Base-by-base conservation (phyloP, 306 rosid genomes). In the Bauhinia variegata region DNA sequence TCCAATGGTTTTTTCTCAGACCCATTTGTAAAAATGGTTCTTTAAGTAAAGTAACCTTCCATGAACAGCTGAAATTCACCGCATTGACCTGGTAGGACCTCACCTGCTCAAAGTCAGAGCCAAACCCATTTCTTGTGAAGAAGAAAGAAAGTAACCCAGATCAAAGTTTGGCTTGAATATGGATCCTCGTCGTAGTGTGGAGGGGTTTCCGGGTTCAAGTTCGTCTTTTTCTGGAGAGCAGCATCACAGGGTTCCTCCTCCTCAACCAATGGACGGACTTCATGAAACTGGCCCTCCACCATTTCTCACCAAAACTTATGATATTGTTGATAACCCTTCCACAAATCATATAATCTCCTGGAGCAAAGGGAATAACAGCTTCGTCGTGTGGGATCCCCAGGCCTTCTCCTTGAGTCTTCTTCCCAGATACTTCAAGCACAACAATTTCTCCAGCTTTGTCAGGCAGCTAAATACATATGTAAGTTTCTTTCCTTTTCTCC, bases 391-490 rank as follows among this genome's bases (percentile, higher is more conserved):
- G 97, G 95, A 93, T 72, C 89, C 91, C 14, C 87, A 89, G 37
- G 67, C 82, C 11, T 93, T 89, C 44, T 68, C 96, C 54, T 14
- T 54, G 30, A 70, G 8, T 38, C 97, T 93, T 74, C 88, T 93
- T 2, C 97, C 98, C 19, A 89, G 68, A 76, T 86, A 79, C 77
- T 93, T 93, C 91, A 93, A 93, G 80, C 98, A 93, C 82, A 78
- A 70, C 79, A 93, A 93, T 68, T 93, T 93, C 87, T 89, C 97
- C 3, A 93, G 97, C 83, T 93, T 93, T 70, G 96, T 89, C 55
- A 74, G 98, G 65, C 98, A 93, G 80, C 95, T 93, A 38, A 93
- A 93, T 64, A 89, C 96, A 53, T 93, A 93, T 83, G 98, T 93
- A 44, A 78, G 96, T 31, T 13, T 5, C 15, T 31, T 36, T 14